Conservation (phyloP, 805 yeast species). For the Metschnikowia anglica region DNA sequence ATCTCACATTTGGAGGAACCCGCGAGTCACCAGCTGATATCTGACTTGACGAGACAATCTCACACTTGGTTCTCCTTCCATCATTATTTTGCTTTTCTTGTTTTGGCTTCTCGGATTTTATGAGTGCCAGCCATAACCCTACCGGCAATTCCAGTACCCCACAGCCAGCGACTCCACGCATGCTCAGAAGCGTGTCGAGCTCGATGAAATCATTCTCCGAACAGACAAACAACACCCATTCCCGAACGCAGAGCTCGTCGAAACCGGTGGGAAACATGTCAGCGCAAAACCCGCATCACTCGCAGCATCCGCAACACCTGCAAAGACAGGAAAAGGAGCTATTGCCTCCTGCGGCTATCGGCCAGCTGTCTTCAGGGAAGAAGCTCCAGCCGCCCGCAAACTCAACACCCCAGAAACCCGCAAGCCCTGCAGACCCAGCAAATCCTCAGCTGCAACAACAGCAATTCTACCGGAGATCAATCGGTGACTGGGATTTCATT, state of each 20-base stretch:
- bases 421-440: neutral
- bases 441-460: slow-evolving; percentile 22
- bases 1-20: too few species aligned
- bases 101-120: too few species aligned
- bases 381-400: neutral
- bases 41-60: neutral
- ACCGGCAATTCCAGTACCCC: slow-evolving; percentile 5
- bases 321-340: slow-evolving; percentile 12
- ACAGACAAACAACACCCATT: slow-evolving; percentile 1
- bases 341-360: slow-evolving; percentile 18
- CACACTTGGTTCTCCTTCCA: neutral
- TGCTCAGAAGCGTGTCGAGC: slow-evolving; percentile 52
- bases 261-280: too few species aligned
- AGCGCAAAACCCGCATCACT: too few species aligned
- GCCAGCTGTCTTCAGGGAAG: slow-evolving; percentile 1
- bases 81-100: too few species aligned
- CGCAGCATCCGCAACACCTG: slow-evolving; percentile 4
- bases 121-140: slow-evolving; percentile 2
- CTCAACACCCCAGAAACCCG: neutral
- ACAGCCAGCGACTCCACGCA: slow-evolving; percentile 67
- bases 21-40: too few species aligned
- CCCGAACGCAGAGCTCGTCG: neutral
- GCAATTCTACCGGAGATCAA: slow-evolving; percentile 73
- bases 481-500: slow-evolving; percentile 96
- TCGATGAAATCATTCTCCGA: slow-evolving; percentile 11